Conservation (phyloP, 108 stramenopile genomes). For the Epithemia pelagica region DNA sequence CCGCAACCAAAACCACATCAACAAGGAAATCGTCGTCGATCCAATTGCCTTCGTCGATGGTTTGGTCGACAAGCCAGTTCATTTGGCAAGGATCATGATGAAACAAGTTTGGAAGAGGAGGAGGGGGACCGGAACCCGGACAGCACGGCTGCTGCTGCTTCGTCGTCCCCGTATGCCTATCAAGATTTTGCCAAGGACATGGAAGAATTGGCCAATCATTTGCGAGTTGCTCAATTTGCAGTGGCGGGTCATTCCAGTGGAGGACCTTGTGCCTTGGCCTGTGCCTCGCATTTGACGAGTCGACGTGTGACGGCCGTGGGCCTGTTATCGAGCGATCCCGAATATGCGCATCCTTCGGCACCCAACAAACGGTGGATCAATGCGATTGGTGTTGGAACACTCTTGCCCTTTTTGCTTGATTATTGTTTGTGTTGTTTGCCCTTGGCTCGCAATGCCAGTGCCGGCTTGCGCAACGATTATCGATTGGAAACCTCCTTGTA, state of each 20-base stretch:
- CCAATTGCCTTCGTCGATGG: background rate
- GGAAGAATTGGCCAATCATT: constrained; percentile 14
- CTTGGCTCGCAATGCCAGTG: background rate
- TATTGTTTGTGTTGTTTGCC: constrained; percentile 4
- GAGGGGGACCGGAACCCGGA: background rate
- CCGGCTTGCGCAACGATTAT: constrained; percentile 17
- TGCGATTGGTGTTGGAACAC: background rate
- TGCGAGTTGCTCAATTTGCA: constrained; percentile 2
- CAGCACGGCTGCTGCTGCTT: background rate
- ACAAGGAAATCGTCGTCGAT: background rate
- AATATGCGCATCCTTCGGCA: constrained; percentile 12
- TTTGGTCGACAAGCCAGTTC: background rate
- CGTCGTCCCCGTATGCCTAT: background rate
- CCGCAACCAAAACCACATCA: background rate
- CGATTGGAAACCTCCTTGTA: constrained; percentile 8
- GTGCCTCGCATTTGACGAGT: constrained; percentile 6
- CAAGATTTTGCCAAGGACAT: constrained; percentile 11
- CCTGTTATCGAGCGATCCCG: constrained; percentile 13
- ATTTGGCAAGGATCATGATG: background rate
- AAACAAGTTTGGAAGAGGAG: background rate
- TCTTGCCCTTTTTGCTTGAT: constrained; percentile 2
- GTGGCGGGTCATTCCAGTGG: constrained; percentile 21
- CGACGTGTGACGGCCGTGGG: constrained; percentile 6
- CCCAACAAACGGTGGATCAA: constrained; percentile 6
- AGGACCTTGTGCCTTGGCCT: constrained; percentile 17